Base-by-base conservation (phyloP, 441 rosid genomes). In the Adansonia madagascariensis region DNA sequence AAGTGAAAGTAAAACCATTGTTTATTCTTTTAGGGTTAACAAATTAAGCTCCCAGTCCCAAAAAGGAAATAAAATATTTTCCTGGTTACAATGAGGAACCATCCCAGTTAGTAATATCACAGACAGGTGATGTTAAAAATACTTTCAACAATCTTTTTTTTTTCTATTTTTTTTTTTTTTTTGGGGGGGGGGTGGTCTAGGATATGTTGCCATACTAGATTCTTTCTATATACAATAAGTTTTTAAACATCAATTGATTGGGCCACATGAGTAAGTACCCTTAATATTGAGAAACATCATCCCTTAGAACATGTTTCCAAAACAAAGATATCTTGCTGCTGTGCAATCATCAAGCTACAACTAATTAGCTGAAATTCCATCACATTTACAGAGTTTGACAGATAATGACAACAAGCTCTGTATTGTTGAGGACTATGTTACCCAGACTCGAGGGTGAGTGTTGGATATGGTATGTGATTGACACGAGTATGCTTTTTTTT, bases 351-450 rank as follows among this genome's bases (percentile, higher is more conserved):
- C 44, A 71, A 71, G 47, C 43, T 6, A 68, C 73, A 68, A 8
- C 17, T 3, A 20, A 47, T 17, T 18, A 0, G 2, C 9, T 0
- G 35, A 31, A 5, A 18, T 41, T 6, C 27, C 46, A 1, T 39
- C 22, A 39, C 22, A 64, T 39, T 64, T 7, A 64, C 22, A n/a
- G 3, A 8, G 27, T 18, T 24, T 7, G 27, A 6, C n/a, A 14
- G 70, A 39, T 41, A 65, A 43, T n/a, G 31, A 66, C 47, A 17
- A 65, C 27, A 41, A 65, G 71, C 71, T 66, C 71, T 8, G 2
- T 6, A 4, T 7, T 66, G 31, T 18, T 18, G 31, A 3, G 31
- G 24, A 43, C 62, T 57, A 18, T 56, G 10, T 56, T 56, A 18
- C 61, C 20, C 31, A 27, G 31, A 1, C 31, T 27, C 31, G 1